A percentile compares a stretch with the other conserved stretches of the same genome.
These are phyloP conservation scores for Penicillium arizonense DNA, from an alignment of 495 filamentous ascomycete species.

Conservation along the genomic window DNA sequence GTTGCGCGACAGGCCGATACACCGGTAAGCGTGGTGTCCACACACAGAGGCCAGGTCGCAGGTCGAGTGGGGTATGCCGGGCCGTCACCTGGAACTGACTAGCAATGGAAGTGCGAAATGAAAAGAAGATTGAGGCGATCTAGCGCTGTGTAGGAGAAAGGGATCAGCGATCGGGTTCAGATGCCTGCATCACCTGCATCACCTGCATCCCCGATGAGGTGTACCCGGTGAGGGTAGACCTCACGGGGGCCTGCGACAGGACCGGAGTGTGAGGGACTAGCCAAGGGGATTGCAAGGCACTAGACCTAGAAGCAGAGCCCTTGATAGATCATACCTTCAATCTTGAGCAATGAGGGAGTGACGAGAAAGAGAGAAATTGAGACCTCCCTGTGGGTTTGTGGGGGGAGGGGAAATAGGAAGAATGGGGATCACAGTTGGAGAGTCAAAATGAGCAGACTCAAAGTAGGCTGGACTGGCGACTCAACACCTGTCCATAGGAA, in stretches of 20 bases:
- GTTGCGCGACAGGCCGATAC: conserved; percentile 19
- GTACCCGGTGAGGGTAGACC: conserved; percentile 11
- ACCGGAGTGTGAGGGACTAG: neutral
- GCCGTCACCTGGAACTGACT: neutral
- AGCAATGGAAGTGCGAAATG: neutral
- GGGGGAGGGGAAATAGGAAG: conserved; percentile 5
- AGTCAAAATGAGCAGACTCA: conserved; percentile 10
- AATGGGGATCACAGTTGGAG: conserved; percentile 8
- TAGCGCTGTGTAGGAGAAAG: conserved; percentile 27
- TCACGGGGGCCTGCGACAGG: conserved; percentile 10
- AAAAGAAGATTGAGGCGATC: conserved; percentile 26
- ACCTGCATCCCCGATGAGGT: conserved; percentile 22
- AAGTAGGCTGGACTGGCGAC: neutral
- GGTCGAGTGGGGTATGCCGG: conserved; percentile 5
- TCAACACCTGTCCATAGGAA: conserved; percentile 11
- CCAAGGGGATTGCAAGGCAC: neutral
- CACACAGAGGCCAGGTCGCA: conserved; percentile 16
- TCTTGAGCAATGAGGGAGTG: conserved; percentile 32
- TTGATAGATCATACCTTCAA: conserved; percentile 21
- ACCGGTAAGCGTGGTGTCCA: conserved; percentile 17
- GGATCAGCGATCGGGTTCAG: conserved; percentile 26
- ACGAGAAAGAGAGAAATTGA: conserved; percentile 22
- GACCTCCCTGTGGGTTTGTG: conserved; percentile 18
- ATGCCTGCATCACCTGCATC: conserved; percentile 25
- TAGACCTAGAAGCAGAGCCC: neutral